Conservation (phyloP, 2,329 filamentous ascomycete genomes). For the Parastagonospora avenae region DNA sequence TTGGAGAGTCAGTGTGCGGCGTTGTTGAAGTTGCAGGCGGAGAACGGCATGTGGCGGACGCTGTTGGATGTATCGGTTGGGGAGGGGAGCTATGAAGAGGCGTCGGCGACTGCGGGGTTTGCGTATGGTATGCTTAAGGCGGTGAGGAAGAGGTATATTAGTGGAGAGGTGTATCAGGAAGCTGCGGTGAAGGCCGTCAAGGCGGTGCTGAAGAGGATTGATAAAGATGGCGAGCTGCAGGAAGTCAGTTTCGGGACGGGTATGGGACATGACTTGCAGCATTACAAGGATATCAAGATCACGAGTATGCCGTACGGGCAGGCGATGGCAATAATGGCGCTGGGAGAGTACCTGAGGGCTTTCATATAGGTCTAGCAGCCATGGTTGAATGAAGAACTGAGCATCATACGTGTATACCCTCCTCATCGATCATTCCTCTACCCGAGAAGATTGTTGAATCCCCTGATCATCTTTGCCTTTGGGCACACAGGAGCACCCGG, state of each 20-base stretch:
- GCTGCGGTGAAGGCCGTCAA: conserved; percentile 69
- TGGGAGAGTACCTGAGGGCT: conserved; percentile 73
- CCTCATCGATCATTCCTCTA: neutral
- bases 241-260: conserved; percentile 80
- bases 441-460: conserved; percentile 14
- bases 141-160: conserved; percentile 70
- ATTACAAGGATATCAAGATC: conserved; percentile 76
- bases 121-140: conserved; percentile 80
- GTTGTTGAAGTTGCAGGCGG: conserved; percentile 63
- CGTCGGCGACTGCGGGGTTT: conserved; percentile 79
- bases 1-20: conserved; percentile 72
- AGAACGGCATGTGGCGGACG: conserved; percentile 74
- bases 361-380: conserved; percentile 51
- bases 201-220: conserved; percentile 70
- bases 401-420: too few relatives aligned
- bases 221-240: conserved; percentile 69
- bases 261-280: conserved; percentile 75
- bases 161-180: conserved; percentile 61
- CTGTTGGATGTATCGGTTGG: conserved; percentile 69
- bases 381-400: too few relatives aligned
- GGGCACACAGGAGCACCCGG: conserved; percentile 20
- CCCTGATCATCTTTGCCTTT: conserved; percentile 19
- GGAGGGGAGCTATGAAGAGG: conserved; percentile 75
- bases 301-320: conserved; percentile 87
- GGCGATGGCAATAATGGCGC: conserved; percentile 81